Evolutionary conservation across 108 stramenopile genomes (phyloP).

Genomic region (Cyclostephanos invisitatus): DNA sequence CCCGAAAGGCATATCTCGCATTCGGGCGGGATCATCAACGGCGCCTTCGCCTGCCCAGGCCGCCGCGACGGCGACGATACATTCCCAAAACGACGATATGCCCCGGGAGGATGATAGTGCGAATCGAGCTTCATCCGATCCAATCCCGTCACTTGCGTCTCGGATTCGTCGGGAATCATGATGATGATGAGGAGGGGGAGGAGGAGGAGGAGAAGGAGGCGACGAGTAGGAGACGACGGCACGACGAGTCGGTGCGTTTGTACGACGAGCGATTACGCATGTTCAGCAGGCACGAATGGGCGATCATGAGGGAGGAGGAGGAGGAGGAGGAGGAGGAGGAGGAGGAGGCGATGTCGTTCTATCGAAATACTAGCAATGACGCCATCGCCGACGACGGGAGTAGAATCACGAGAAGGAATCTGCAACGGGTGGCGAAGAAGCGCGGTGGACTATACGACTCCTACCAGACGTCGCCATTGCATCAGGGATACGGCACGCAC

Average conservation of each 20-base stretch:
- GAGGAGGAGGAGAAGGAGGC: neutral
- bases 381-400: neutral
- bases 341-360: no score
- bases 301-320: neutral
- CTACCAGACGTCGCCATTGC: constrained; percentile 56
- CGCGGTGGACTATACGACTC: constrained; percentile 36
- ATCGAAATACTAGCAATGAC: neutral
- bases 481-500: constrained; percentile 91
- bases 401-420: constrained; percentile 8
- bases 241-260: neutral
- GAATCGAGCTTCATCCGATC: no score
- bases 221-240: neutral
- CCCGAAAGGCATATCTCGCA: no score
- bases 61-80: no score
- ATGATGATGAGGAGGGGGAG: neutral
- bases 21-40: no score
- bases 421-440: constrained; percentile 3
- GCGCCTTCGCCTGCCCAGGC: no score
- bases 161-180: no score
- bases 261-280: neutral
- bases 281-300: neutral
- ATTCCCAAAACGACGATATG: no score
- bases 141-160: no score
- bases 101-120: no score
- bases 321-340: neutral